Conservation (phyloP, 2,329 filamentous ascomycete genomes). For the Paecilomyces sp. region DNA sequence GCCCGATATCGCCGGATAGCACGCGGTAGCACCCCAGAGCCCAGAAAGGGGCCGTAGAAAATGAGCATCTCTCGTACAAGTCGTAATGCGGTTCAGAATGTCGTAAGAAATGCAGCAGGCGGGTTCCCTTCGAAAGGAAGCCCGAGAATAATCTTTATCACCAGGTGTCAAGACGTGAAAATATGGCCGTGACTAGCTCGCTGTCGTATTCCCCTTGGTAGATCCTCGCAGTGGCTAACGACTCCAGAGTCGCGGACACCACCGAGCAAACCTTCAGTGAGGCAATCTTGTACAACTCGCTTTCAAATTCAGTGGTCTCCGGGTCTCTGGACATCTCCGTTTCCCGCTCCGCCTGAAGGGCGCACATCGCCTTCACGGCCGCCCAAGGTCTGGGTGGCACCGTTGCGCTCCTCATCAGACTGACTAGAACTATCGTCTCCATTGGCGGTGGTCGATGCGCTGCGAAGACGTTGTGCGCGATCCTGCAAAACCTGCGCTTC, state of each 20-base stretch:
- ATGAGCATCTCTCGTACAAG: not conserved
- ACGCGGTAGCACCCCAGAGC: not conserved
- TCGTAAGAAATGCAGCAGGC: not conserved
- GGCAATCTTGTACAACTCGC: not conserved
- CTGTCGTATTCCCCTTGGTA: not conserved
- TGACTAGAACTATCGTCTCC: constrained; percentile 43
- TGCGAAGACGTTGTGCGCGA: constrained; percentile 35
- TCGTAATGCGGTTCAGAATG: not conserved
- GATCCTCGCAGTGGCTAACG: not conserved
- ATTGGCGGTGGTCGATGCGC: constrained; percentile 28
- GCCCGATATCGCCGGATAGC: not conserved
- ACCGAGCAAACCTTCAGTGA: not conserved
- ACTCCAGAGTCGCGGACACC: not conserved
- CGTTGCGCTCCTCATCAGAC: constrained; percentile 40
- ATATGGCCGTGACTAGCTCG: not conserved
- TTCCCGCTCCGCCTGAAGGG: not conserved
- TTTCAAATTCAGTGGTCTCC: not conserved
- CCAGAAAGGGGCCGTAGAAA: not conserved
- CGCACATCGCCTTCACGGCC: constrained; percentile 3
- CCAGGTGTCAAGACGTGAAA: not conserved
- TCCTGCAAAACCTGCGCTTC: constrained; percentile 46
- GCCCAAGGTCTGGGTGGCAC: constrained; percentile 10
- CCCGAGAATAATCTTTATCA: not conserved
- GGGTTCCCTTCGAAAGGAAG: not conserved
- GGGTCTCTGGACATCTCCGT: not conserved